Evolutionary conservation across 1,284 basidiomycete genomes (phyloP), one percentile per base, ranked within the genome.

Genomic region (Apiotrichum siamense): DNA sequence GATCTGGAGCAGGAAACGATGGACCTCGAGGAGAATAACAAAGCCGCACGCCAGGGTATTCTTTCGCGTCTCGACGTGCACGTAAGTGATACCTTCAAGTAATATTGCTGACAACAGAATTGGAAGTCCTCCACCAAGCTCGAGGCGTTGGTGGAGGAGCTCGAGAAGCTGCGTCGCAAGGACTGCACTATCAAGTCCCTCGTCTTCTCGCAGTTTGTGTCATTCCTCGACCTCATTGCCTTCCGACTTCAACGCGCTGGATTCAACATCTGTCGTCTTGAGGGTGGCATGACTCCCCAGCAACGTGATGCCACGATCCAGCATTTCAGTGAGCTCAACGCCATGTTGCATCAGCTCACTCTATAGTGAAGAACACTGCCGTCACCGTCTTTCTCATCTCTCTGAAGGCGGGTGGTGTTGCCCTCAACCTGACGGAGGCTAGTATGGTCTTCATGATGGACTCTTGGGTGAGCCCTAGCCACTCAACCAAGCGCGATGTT

Each of bases 121-220:
- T 97, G 92, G 91, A 82, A 89, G 38, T 96, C 91, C 4, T 93
- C 89, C 31, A 87, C 92, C 11, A 99, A 98, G 78, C 91, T 98
- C 47, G 96, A 99, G 70, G 94, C 96, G 2, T 79, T 99, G 1
- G 79, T 98, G 2, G 96, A 98, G 72, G 94, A 98, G 75, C 77
- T 98, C 45, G 85, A 81, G 66, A 88, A 87, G 69, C 78, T 96
- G 38, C 79, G 91, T 23, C 75, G 79, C 54, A 82, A 93, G 66
- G 90, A 97, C 70, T 81, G 85, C 38, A 96, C 92, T 11, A 92
- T 91, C 54, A 99, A 99, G 77, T 92, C 88, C 68, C 81, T 99
- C 45, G 94, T 99, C 25, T 99, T 75, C 60, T 70, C 67, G 12
- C 70, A 71, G 60, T 65, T 66, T 44, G 67, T 68, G 0, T 64